Conservation (phyloP, 2,329 filamentous ascomycete genomes). For the Aspergillus calidoustus region DNA sequence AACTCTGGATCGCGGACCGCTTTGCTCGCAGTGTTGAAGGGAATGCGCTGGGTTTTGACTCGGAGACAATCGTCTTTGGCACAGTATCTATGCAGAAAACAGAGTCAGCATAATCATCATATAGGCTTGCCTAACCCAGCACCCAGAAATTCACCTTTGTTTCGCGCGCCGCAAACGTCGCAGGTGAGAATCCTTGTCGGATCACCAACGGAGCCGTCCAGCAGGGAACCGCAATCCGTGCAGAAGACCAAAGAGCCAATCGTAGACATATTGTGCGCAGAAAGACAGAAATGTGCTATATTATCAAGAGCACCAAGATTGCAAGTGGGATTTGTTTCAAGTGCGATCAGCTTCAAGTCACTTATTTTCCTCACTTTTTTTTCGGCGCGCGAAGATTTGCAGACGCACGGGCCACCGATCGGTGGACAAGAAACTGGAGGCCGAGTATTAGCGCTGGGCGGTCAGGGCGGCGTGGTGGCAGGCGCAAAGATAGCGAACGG, state of each 20-base stretch:
- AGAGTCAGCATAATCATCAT: slow-evolving; percentile 22
- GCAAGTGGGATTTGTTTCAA: not conserved
- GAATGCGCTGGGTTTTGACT: slow-evolving; percentile 87
- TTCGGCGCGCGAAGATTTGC: slow-evolving; percentile 27
- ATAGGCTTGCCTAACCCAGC: not conserved
- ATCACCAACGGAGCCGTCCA: slow-evolving; percentile 79
- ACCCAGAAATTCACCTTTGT: slow-evolving; percentile 65
- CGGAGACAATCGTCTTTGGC: slow-evolving; percentile 75
- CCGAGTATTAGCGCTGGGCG: slow-evolving; percentile 30
- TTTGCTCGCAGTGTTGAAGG: slow-evolving; percentile 88
- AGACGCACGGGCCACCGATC: slow-evolving; percentile 22
- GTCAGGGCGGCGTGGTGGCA: slow-evolving; percentile 27
- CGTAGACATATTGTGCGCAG: slow-evolving; percentile 68
- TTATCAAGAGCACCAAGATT: not conserved
- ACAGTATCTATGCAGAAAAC: slow-evolving; percentile 63
- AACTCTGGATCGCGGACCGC: slow-evolving; percentile 79
- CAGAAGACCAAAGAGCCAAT: slow-evolving; percentile 94
- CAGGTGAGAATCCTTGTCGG: slow-evolving; percentile 77
- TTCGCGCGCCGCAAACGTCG: slow-evolving; percentile 83
- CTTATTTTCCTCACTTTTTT: slow-evolving; percentile 28
- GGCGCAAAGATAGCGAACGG: slow-evolving; percentile 25
- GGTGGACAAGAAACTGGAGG: slow-evolving; percentile 13
- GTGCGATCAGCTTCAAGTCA: slow-evolving; percentile 12
- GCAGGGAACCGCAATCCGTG: slow-evolving; percentile 85
- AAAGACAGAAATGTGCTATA: not conserved